These are phyloP conservation scores for Niveomyces coronatus DNA, from an alignment of 2,329 filamentous ascomycete species.

Conservation along the genomic window DNA sequence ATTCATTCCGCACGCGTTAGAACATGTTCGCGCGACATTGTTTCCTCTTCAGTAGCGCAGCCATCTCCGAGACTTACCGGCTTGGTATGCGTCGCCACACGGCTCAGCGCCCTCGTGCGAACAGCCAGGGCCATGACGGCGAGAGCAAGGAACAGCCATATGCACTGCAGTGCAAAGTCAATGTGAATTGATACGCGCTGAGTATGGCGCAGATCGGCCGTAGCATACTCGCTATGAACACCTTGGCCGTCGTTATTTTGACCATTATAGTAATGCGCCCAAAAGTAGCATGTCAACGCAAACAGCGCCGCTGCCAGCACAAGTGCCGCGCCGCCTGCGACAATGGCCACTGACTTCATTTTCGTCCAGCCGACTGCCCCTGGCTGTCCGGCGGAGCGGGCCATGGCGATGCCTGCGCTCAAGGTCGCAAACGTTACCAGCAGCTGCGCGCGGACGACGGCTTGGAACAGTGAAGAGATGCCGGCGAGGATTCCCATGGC, in stretches of 20 bases:
- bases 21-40: no score
- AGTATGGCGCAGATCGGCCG: background rate
- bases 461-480: slow-evolving; percentile 5
- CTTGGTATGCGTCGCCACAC: slow-evolving; percentile 2
- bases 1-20: background rate
- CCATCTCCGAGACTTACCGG: background rate
- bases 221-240: background rate
- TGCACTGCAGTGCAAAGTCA: slow-evolving; percentile 6
- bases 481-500: slow-evolving; percentile 4
- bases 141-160: slow-evolving; percentile 3
- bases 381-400: background rate
- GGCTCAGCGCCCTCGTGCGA: slow-evolving; percentile 1
- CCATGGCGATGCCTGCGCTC: slow-evolving; percentile 2
- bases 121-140: slow-evolving; percentile 1
- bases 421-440: background rate
- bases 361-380: slow-evolving; percentile 1
- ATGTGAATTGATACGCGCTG: background rate
- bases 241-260: background rate
- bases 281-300: slow-evolving; percentile 5
- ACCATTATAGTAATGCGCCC: slow-evolving; percentile 3
- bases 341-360: background rate
- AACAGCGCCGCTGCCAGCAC: background rate
- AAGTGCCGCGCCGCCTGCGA: background rate
- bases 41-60: no score
- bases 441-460: slow-evolving; percentile 2